These are phyloP conservation scores for Zopfochytrium polystomum DNA, from an alignment of 371 early-diverging fungal genomes.

Conservation along the genomic window DNA sequence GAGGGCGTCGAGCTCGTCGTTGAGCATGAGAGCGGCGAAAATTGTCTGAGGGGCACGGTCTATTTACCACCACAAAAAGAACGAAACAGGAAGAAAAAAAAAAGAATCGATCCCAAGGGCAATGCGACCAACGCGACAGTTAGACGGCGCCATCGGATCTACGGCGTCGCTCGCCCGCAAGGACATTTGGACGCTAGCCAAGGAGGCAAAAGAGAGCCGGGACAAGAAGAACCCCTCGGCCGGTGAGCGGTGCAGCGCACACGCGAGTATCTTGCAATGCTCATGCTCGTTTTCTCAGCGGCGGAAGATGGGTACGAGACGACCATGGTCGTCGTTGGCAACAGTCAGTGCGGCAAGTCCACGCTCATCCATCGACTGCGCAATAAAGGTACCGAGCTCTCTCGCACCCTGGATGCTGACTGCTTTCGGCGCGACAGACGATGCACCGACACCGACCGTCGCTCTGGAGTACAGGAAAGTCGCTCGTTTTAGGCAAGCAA, in stretches of 20 bases:
- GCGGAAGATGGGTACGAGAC: constrained; percentile 39
- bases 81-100: no score
- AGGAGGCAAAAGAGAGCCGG: constrained; percentile 39
- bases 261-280: neutral
- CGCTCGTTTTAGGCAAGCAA: neutral
- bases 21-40: no score
- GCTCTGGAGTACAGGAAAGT: constrained; percentile 50
- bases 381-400: constrained; percentile 37
- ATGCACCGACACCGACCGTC: constrained; percentile 43
- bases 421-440: no score
- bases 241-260: constrained; percentile 1
- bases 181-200: constrained; percentile 48
- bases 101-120: no score
- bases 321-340: constrained; percentile 43
- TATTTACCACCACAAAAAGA: no score
- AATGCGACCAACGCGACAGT: no score
- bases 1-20: neutral
- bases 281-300: constrained; percentile 6
- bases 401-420: neutral
- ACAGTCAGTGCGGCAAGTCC: constrained; percentile 42
- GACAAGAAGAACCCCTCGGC: constrained; percentile 25
- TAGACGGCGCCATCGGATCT: no score
- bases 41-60: no score
- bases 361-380: constrained; percentile 44
- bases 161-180: constrained; percentile 5